A percentile compares a stretch with the other conserved stretches of the same genome.
phyloP scores from a whole-genome alignment of 140 eudicot genomes.

The Cichorium intybus region DNA sequence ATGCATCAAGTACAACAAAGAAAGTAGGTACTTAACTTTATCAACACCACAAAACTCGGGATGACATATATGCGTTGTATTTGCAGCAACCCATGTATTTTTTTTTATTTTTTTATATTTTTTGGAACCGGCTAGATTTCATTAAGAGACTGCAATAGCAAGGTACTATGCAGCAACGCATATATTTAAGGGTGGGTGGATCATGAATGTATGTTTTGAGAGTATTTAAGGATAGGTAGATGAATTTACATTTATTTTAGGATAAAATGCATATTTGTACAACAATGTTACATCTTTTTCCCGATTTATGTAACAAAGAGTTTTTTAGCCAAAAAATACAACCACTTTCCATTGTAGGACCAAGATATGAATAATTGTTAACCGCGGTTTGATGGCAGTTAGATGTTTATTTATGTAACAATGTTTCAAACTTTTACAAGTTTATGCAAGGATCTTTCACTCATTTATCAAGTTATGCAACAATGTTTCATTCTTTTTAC shows the following conservation, averaged over 20 bases:
- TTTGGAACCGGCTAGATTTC: no score
- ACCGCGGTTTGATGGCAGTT: no score
- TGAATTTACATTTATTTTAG: not conserved
- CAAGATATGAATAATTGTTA: no score
- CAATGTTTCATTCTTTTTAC: not conserved
- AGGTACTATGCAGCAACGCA: not conserved
- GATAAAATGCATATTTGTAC: not conserved
- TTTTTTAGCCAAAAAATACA: not conserved
- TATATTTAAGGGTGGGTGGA: no score
- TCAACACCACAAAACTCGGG: not conserved
- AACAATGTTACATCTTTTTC: not conserved
- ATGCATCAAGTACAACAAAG: slow-evolving; percentile 8
- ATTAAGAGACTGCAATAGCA: no score
- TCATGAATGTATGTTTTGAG: not conserved
- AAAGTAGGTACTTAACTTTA: not conserved
- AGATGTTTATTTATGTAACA: no score
- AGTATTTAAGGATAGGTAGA: not conserved
- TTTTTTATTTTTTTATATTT: no score
- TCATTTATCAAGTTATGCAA: not conserved
- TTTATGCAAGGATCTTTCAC: no score
- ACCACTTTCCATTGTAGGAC: no score
- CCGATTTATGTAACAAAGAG: not conserved
- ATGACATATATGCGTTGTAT: no score
- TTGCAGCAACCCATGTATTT: no score
- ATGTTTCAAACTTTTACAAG: no score